Base-by-base conservation (phyloP, 2,329 filamentous ascomycete genomes). In the Alternaria sp. region DNA sequence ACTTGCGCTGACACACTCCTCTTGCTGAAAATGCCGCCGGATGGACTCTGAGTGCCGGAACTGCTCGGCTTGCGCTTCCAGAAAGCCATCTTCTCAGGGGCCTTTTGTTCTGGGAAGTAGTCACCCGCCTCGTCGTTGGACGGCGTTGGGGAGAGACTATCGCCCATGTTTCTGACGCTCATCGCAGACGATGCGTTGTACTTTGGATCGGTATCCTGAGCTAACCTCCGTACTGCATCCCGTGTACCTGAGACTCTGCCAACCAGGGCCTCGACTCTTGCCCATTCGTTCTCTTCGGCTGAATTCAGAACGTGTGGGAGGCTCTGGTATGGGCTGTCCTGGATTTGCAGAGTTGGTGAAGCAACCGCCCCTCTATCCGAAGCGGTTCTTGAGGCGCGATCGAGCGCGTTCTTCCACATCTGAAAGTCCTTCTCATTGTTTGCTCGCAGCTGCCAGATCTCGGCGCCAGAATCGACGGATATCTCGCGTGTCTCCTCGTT, bases 391-490 rank as follows among this genome's bases (percentile, higher is more conserved):
- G 93, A 92, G 5, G 95, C 94, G 67, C 88, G 90, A 79, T 97
- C 93, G 54, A 99, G 83, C 1, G 94, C 95, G 50, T 87, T 86
- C 51, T 91, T 93, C 96, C 96, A 99, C 17, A 91, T 90, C 50
- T 88, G 86, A 76, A 97, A 99, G 66, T 98, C 95, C 67, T 91
- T 91, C 53, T 89, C 87, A 71, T 92, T 97, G 53, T 87, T 88
- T 4, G 96, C 93, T 73, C 90, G 90, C 28, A 99, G 84, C 81
- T 98, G 96, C 96, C 96, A 99, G 25, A 99, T 89, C 80, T 99
- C 96, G 3, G 96, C 94, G 1, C 96, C 96, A 0, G 96, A 98
- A 78, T 99, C 96, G 61, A 99, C 96, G 45, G 91, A 97, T 57
- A 99, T 97, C 79, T 98, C 95, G 67, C 93, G 88, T 40, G 92